Base-by-base conservation (phyloP, 768 basidiomycete genomes). In the Kwoniella bestiolae region DNA sequence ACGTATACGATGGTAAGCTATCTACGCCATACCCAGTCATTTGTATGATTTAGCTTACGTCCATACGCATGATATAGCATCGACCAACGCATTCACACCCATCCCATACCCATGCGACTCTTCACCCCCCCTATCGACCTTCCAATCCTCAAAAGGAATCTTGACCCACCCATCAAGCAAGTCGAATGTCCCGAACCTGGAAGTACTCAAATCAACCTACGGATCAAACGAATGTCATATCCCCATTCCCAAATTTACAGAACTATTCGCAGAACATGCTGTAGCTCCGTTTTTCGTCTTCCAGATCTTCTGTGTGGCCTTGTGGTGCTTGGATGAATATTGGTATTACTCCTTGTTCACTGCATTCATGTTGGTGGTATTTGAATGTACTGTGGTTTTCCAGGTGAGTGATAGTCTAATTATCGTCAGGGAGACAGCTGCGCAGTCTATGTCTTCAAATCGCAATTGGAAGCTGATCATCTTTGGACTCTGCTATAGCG, bases 201-300 rank as follows among this genome's bases (percentile, higher is more conserved):
- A 86, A 0, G 80, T 84, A 0, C 82, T 91, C 26, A 82, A 83
- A 45, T 83, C 84, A 6, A 84, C 94, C 23, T 99, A 92, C 76
- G 96, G 95, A 61, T 87, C 87, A 72, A 99, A 99, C 82, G 91
- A 92, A 75, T 98, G 97, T 82, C 88, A 96, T 79, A 97, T 99
- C 68, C 96, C 96, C 2, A 91, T 99, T 45, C 96, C 96, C 6
- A 90, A 91, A 1, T 99, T 99, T 78, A 85, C 86, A 9, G 91
- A 93, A 70, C 86, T 99, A 35, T 97, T 99, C 71, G 85, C 84
- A 25, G 96, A 99, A 83, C 96, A 99, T 77, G 94, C 95, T 1
- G 94, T 94, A 4, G 96, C 96, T 0, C 96, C 96, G 0, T 99
- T 99, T 86, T 99, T 99, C 81, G 96, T 99, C 28, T 99, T 99